phyloP scores from a whole-genome alignment of 768 basidiomycete genomes.

The Leccinum rimulosum region DNA sequence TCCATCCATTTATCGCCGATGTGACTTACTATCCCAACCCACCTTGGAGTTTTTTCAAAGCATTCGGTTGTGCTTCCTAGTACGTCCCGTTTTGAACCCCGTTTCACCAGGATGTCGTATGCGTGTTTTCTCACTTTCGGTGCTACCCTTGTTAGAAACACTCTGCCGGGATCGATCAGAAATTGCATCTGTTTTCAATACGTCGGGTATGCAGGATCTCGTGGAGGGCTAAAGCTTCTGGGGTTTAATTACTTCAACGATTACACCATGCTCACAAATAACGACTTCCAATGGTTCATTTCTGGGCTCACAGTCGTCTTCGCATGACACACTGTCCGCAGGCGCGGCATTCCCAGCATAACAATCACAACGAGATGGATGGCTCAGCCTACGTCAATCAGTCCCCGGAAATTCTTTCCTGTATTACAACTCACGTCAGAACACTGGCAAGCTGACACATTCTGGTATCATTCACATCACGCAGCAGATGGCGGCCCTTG shows the following conservation, averaged over 20 bases:
- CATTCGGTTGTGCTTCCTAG: not conserved
- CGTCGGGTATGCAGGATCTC: not conserved
- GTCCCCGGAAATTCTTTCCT: constrained; percentile 33
- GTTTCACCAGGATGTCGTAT: not conserved
- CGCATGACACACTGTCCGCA: constrained; percentile 9
- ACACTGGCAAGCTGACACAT: constrained; percentile 36
- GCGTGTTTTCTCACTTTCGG: constrained; percentile 13
- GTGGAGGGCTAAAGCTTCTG: constrained; percentile 15
- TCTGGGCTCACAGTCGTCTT: not conserved
- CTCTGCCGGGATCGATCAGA: constrained; percentile 34
- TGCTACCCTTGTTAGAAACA: constrained; percentile 37
- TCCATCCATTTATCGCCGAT: not conserved
- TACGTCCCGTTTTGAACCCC: not conserved
- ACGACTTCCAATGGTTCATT: constrained; percentile 14
- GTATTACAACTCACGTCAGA: constrained; percentile 29
- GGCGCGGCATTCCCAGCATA: constrained; percentile 26
- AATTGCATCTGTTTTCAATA: too few species aligned
- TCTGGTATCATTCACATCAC: constrained; percentile 33
- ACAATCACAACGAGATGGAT: constrained; percentile 19
- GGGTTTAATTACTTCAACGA: constrained; percentile 14
- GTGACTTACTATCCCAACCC: not conserved
- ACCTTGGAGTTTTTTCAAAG: not conserved
- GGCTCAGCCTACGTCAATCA: constrained; percentile 38
- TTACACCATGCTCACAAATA: constrained; percentile 19
- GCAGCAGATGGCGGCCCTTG: constrained; percentile 39